phyloP scores from a whole-genome alignment of 192 early-diverging fungal species.

The Dissophora globulifera region DNA sequence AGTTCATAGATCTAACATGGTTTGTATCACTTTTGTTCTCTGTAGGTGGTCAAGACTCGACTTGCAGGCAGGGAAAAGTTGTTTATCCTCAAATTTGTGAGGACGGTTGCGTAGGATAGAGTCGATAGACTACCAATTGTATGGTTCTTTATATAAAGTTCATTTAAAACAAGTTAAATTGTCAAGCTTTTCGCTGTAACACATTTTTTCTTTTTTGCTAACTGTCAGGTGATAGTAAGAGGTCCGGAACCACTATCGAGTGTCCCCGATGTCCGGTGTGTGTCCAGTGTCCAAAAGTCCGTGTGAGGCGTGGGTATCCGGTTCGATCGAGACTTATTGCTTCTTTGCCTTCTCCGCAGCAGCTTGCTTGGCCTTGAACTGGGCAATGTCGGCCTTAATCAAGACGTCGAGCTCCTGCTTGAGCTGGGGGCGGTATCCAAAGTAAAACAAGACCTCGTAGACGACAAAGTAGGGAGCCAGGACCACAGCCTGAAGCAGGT shows the following conservation, averaged over 20 bases:
- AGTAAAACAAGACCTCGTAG: slow-evolving; percentile 81
- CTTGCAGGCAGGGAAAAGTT: slow-evolving; percentile 66
- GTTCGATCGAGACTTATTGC: slow-evolving; percentile 3
- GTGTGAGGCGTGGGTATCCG: too few species aligned
- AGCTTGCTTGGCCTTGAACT: slow-evolving; percentile 56
- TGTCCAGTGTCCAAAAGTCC: too few species aligned
- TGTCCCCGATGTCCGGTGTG: too few species aligned
- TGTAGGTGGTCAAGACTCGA: slow-evolving; percentile 56
- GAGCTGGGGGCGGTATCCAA: slow-evolving; percentile 83
- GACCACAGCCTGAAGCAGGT: slow-evolving; percentile 87
- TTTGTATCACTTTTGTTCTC: slow-evolving; percentile 1
- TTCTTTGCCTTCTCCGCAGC: slow-evolving; percentile 19
- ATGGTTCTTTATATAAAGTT: too few species aligned
- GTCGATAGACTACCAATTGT: neutral
- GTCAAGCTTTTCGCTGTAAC: too few species aligned
- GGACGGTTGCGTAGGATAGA: neutral
- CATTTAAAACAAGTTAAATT: too few species aligned
- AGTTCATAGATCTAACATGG: neutral
- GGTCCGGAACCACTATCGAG: too few species aligned
- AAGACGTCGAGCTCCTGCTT: slow-evolving; percentile 67
- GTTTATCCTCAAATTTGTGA: slow-evolving; percentile 63
- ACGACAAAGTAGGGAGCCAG: slow-evolving; percentile 97
- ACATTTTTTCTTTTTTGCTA: too few species aligned
- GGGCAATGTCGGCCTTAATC: slow-evolving; percentile 65
- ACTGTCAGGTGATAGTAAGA: too few species aligned